Base-by-base conservation (phyloP, 306 rosid genomes). In the Heteromeles arbutifolia region DNA sequence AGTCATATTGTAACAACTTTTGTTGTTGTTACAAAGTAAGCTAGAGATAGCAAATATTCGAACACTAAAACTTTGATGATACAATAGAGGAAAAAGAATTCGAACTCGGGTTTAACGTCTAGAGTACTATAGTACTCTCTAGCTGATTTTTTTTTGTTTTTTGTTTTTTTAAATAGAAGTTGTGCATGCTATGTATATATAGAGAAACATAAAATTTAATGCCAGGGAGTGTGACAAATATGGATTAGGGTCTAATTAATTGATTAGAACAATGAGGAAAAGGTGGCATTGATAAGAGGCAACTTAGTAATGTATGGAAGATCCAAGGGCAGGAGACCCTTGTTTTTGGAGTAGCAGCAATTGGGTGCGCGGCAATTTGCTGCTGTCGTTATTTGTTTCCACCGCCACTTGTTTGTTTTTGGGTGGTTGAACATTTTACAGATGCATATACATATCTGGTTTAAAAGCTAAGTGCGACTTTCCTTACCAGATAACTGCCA, bases 271-370 rank as follows among this genome's bases (percentile, higher is more conserved):
- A 75, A 71, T 37, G 70, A 12, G 37, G 70, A 82, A 74, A 82
- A 62, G 24, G 9, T 44, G 74, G 54, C 17, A 6, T 3, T 65
- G 54, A 50, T 10, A 17, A 24, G 22, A 45, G 65, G 21, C 28
- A 48, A 43, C 61, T 52, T 28, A 4, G 29, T 19, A 56, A 15
- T 5, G 8, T 37, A 15, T 83, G 90, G 80, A 37, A 67, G 17
- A 73, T 72, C 57, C 89, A 24, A 81, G 80, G 79, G 29, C 11
- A 50, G n/a, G 7, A 17, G 31, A 61, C 74, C 31, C 76, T 88
- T 78, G 86, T 82, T 53, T 68, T 62, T 41, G 53, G 83, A 78
- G 78, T 50, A 48, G 37, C 34, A 54, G 70, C 37, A 5, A 70
- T 59, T 19, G 39, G 37, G 59, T 14, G 37, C 17, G 39, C 41